These are phyloP conservation scores for Skeletonema menzelii DNA, from an alignment of 108 stramenopile genomes.

Conservation along the genomic window DNA sequence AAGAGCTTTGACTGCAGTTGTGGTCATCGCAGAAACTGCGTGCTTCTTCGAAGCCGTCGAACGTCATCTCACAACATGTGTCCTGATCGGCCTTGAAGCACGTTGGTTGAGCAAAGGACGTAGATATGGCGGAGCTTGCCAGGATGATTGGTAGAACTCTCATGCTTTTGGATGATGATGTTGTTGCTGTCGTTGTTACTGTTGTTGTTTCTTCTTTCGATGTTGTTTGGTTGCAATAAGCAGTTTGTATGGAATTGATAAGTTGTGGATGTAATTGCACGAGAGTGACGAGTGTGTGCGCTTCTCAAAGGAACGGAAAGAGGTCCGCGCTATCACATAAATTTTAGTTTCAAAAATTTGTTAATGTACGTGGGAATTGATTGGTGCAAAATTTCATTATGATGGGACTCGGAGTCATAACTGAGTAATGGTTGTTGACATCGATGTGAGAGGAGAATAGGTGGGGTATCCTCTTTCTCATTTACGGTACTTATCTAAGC, in stretches of 20 bases:
- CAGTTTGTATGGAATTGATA: no score
- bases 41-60: neutral
- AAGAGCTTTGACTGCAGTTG: neutral
- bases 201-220: no score
- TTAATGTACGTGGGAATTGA: neutral
- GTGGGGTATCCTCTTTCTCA: no score
- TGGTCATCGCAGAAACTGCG: neutral
- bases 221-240: no score
- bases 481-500: no score
- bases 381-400: neutral
- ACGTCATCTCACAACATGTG: neutral
- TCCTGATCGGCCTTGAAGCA: neutral
- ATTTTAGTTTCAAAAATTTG: neutral
- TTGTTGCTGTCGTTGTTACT: neutral
- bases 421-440: no score
- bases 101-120: neutral
- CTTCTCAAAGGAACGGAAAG: no score
- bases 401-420: neutral
- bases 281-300: no score
- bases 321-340: no score
- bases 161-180: neutral
- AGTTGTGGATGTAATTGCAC: no score
- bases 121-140: neutral
- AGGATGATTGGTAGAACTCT: neutral
- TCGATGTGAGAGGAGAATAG: no score